Percentiles rank a stretch among this genome's conserved stretches.
Conservation (phyloP, 2,329 filamentous ascomycete genomes). For the Colletotrichum euphorbiae region DNA sequence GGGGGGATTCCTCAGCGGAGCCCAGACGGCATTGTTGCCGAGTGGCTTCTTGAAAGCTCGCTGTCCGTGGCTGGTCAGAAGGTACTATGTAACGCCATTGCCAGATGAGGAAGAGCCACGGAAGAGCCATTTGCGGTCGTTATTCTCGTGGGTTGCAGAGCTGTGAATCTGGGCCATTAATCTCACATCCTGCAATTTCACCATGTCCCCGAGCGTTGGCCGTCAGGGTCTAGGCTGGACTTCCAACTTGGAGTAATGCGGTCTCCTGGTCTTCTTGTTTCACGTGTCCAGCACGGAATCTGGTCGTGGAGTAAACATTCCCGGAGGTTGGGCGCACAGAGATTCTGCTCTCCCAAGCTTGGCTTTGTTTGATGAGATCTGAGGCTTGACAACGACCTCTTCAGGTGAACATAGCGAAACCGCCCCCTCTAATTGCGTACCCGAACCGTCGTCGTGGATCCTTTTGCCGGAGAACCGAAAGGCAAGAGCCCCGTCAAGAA, state of each 20-base stretch:
- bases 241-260: neutral
- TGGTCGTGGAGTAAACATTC: too few species aligned
- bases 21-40: too few species aligned
- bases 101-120: neutral
- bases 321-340: neutral
- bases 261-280: too few species aligned
- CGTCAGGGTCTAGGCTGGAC: neutral
- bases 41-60: too few species aligned
- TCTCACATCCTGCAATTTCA: neutral
- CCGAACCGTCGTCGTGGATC: neutral
- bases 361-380: neutral
- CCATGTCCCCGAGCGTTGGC: neutral
- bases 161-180: neutral
- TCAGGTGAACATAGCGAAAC: neutral
- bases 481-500: neutral
- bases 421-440: neutral
- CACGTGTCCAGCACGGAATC: too few species aligned
- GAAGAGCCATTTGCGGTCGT: too few species aligned
- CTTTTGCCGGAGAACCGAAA: too few species aligned
- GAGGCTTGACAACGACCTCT: neutral
- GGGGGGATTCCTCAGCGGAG: neutral
- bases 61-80: too few species aligned
- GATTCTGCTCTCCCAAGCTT: neutral
- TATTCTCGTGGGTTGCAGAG: neutral
- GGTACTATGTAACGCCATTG: neutral